A percentile compares a stretch with the other conserved stretches of the same genome.
Conservation (phyloP, 139 green algal species). For the Ettlia oleoabundans region DNA sequence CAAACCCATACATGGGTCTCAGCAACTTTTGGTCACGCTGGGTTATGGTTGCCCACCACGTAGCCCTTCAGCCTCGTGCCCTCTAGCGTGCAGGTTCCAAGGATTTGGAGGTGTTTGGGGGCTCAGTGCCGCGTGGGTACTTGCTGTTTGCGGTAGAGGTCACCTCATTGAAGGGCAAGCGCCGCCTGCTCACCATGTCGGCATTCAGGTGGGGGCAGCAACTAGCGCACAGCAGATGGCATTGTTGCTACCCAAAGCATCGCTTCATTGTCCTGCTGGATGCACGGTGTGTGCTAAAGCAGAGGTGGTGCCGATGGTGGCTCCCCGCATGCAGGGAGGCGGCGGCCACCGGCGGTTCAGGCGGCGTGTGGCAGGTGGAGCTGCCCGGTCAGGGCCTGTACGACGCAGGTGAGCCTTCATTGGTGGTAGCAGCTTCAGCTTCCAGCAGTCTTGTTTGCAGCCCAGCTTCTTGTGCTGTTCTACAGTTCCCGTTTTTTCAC, state of each 20-base stretch:
- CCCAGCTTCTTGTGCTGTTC: no score
- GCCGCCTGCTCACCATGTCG: conserved; percentile 2
- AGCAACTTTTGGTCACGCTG: no score
- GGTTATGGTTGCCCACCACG: no score
- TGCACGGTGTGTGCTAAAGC: neutral
- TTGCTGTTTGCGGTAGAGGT: conserved; percentile 9
- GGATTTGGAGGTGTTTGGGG: conserved; percentile 42
- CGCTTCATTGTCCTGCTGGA: neutral
- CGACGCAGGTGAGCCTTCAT: conserved; percentile 27
- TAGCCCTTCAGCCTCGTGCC: neutral
- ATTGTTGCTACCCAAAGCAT: no score
- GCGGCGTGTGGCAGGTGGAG: conserved; percentile 32
- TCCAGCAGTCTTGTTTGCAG: no score
- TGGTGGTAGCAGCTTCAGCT: no score
- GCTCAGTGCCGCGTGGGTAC: neutral
- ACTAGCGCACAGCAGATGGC: neutral
- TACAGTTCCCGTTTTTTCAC: no score
- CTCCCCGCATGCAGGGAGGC: conserved; percentile 1
- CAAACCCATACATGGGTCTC: no score
- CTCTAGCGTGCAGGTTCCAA: conserved; percentile 32
- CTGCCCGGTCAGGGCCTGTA: conserved; percentile 38
- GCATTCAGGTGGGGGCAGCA: neutral
- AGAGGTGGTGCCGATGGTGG: neutral
- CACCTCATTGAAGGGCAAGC: neutral
- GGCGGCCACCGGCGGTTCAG: conserved; percentile 5